Percentiles rank a stretch among this genome's conserved stretches.
Conservation (phyloP, 2,329 filamentous ascomycete genomes). For the Didymella sp. region DNA sequence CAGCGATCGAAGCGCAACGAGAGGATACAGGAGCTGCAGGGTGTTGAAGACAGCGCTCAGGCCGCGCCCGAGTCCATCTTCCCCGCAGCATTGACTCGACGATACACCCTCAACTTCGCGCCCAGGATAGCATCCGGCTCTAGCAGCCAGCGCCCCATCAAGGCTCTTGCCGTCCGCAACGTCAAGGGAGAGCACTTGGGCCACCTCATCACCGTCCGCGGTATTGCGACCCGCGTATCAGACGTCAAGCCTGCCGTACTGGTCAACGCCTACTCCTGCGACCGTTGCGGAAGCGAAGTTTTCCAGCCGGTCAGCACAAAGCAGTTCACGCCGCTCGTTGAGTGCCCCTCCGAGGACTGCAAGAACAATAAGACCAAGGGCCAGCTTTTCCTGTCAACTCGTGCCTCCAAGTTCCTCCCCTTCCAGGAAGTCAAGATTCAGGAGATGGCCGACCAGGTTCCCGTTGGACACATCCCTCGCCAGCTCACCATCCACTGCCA, state of each 20-base stretch:
- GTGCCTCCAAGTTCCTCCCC: slow-evolving; percentile 93
- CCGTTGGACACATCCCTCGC: slow-evolving; percentile 94
- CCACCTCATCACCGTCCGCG: slow-evolving; percentile 89
- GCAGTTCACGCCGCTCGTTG: slow-evolving; percentile 84
- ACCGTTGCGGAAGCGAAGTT: slow-evolving; percentile 94
- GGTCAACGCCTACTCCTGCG: slow-evolving; percentile 97
- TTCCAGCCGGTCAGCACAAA: slow-evolving; percentile 95
- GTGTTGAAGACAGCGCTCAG: slow-evolving; percentile 59
- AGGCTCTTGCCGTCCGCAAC: slow-evolving; percentile 86
- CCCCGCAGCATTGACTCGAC: slow-evolving; percentile 86
- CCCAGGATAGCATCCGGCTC: slow-evolving; percentile 77
- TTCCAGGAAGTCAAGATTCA: slow-evolving; percentile 99
- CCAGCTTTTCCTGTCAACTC: slow-evolving; percentile 90
- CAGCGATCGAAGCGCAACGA: slow-evolving; percentile 88
- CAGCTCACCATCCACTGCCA: slow-evolving; percentile 89
- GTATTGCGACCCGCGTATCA: slow-evolving; percentile 92
- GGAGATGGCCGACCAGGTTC: slow-evolving; percentile 98
- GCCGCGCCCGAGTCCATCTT: slow-evolving; percentile 79
- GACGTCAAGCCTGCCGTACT: slow-evolving; percentile 98
- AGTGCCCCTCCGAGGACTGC: slow-evolving; percentile 91
- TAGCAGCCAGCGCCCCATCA: slow-evolving; percentile 63
- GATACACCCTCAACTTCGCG: slow-evolving; percentile 97
- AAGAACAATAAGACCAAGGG: slow-evolving; percentile 89
- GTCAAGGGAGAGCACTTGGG: slow-evolving; percentile 93
- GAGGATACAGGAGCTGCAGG: slow-evolving; percentile 62